Evolutionary conservation across 352 stramenopile species (phyloP).

Genomic region (Globisporangium megalacanthum): DNA sequence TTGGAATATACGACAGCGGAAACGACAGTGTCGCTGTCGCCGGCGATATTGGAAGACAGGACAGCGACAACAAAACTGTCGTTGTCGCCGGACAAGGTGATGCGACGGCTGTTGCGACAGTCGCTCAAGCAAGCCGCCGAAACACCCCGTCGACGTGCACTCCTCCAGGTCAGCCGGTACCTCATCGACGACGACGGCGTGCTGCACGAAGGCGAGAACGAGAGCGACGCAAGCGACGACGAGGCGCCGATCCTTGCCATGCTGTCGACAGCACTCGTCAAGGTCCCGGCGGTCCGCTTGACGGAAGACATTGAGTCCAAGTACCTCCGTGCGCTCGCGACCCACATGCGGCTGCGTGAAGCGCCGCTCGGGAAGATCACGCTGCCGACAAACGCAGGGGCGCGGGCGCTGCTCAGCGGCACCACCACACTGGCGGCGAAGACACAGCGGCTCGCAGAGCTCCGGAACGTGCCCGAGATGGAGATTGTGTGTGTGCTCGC

Average conservation of each 20-base stretch:
- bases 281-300: background rate
- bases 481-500: slow-evolving; percentile 45
- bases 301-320: slow-evolving; percentile 6
- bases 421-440: slow-evolving; percentile 12
- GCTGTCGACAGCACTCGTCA: background rate
- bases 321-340: slow-evolving; percentile 14
- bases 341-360: slow-evolving; percentile 5
- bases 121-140: slow-evolving; percentile 22
- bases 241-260: too few relatives aligned
- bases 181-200: slow-evolving; percentile 28
- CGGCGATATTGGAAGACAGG: background rate
- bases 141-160: slow-evolving; percentile 19
- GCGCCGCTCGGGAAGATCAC: slow-evolving; percentile 2
- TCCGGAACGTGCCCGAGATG: slow-evolving; percentile 36
- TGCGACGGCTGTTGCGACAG: slow-evolving; percentile 20
- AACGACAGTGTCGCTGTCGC: background rate
- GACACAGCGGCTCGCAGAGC: slow-evolving; percentile 16
- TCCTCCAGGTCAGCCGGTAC: slow-evolving; percentile 41
- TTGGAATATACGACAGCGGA: slow-evolving; percentile 2
- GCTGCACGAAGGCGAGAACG: background rate
- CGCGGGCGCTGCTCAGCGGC: too few relatives aligned
- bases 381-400: background rate
- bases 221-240: background rate
- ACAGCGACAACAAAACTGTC: too few relatives aligned
- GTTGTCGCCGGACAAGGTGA: background rate